Conservation (phyloP, 495 filamentous ascomycete genomes). For the Immersiella caudata region DNA sequence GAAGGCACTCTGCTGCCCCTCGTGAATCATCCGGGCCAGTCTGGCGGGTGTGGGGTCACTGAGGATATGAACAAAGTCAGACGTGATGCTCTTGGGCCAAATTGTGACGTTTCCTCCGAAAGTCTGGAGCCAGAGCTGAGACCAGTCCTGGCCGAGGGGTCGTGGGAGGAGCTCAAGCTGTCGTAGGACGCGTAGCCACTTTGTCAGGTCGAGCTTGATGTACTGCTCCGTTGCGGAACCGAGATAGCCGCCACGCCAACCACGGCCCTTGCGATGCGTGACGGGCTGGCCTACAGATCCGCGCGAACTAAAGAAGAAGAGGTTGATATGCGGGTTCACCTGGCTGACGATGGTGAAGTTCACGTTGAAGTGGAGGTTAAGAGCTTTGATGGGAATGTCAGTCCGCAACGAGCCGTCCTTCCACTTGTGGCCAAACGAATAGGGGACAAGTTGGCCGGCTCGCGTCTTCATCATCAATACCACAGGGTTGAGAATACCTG, state of each 20-base stretch:
- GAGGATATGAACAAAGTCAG: constrained; percentile 85
- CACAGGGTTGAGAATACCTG: constrained; percentile 93
- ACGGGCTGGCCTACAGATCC: constrained; percentile 91
- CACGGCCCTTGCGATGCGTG: constrained; percentile 88
- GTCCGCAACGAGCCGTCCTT: constrained; percentile 94
- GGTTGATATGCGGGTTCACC: constrained; percentile 96
- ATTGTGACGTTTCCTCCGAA: constrained; percentile 95
- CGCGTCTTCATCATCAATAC: constrained; percentile 93
- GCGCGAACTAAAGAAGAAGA: constrained; percentile 96
- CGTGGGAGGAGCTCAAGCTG: constrained; percentile 90
- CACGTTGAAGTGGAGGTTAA: constrained; percentile 97
- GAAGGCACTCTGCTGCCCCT: constrained; percentile 83
- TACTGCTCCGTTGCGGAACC: constrained; percentile 92
- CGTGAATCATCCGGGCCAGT: constrained; percentile 82
- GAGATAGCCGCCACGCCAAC: constrained; percentile 94
- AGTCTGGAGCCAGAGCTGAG: constrained; percentile 89
- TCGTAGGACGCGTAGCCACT: constrained; percentile 92
- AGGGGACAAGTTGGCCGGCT: constrained; percentile 73
- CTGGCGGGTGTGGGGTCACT: constrained; percentile 75
- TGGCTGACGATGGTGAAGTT: constrained; percentile 96
- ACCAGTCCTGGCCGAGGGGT: constrained; percentile 94
- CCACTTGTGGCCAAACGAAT: constrained; percentile 97
- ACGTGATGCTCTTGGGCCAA: constrained; percentile 75
- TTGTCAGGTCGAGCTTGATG: constrained; percentile 90
- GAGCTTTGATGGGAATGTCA: constrained; percentile 89